Conservation (phyloP, 1,284 basidiomycete genomes). For the Trichosporon sp. region DNA sequence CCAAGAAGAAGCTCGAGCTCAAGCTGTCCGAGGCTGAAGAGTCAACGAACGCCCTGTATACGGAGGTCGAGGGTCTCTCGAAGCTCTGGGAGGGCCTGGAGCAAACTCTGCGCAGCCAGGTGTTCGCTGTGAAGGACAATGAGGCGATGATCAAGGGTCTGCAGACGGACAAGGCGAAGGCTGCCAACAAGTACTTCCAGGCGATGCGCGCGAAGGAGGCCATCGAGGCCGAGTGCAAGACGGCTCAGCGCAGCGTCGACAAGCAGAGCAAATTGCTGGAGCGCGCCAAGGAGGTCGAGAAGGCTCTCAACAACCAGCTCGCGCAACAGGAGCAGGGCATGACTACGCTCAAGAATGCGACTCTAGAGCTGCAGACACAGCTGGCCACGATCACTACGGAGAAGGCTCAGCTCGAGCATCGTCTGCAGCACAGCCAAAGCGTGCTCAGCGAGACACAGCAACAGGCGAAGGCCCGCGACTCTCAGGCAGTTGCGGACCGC, state of each 20-base stretch:
- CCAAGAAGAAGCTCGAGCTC: slow-evolving; percentile 56
- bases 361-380: slow-evolving; percentile 47
- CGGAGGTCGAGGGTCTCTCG: slow-evolving; percentile 80
- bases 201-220: slow-evolving; percentile 86
- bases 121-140: slow-evolving; percentile 67
- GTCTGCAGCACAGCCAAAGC: slow-evolving; percentile 40
- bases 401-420: slow-evolving; percentile 36
- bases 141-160: slow-evolving; percentile 69
- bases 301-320: slow-evolving; percentile 56
- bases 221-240: slow-evolving; percentile 69
- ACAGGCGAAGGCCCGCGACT: slow-evolving; percentile 44
- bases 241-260: slow-evolving; percentile 60
- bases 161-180: slow-evolving; percentile 75
- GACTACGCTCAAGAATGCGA: slow-evolving; percentile 48
- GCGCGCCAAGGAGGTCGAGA: slow-evolving; percentile 62
- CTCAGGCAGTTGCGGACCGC: slow-evolving; percentile 39
- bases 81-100: slow-evolving; percentile 83
- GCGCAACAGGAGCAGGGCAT: slow-evolving; percentile 53
- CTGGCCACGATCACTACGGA: slow-evolving; percentile 48
- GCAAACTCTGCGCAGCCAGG: slow-evolving; percentile 72
- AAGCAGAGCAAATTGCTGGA: slow-evolving; percentile 75
- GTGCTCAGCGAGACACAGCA: slow-evolving; percentile 45
- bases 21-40: slow-evolving; percentile 50
- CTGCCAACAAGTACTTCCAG: slow-evolving; percentile 90
- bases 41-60: slow-evolving; percentile 66